Evolutionary conservation across 2,329 filamentous ascomycete species (phyloP).

Genomic region (Aureobasidium pullulans): DNA sequence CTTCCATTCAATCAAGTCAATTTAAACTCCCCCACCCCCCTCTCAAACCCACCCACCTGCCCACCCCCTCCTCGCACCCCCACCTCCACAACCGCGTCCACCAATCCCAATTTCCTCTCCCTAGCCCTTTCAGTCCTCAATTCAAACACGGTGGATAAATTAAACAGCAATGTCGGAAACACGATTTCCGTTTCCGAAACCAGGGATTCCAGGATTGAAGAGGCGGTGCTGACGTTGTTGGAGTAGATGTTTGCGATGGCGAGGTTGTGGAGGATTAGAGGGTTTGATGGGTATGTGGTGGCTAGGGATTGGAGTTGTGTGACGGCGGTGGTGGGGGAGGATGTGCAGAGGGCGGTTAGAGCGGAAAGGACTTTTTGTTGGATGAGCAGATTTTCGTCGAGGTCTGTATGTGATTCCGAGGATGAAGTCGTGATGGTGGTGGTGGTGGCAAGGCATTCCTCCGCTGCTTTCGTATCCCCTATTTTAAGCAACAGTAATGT

Average conservation of each 20-base stretch:
- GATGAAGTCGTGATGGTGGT: too few species aligned
- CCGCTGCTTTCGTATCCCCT: conserved; percentile 56
- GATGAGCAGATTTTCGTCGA: neutral
- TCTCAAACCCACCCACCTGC: conserved; percentile 1
- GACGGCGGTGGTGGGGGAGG: conserved; percentile 53
- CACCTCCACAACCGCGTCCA: conserved; percentile 39
- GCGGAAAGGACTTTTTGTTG: conserved; percentile 45
- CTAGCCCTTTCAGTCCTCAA: conserved; percentile 73
- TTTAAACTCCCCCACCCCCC: neutral
- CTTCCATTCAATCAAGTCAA: neutral
- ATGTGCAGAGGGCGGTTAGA: conserved; percentile 72
- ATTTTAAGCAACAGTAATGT: conserved; percentile 69
- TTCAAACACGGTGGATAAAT: conserved; percentile 85
- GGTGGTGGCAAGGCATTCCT: conserved; percentile 26
- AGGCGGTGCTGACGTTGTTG: conserved; percentile 66
- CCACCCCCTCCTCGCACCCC: neutral
- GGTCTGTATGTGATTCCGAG: neutral
- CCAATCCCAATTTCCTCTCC: conserved; percentile 61
- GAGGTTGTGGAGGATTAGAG: conserved; percentile 72
- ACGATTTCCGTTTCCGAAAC: conserved; percentile 26
- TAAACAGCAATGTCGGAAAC: conserved; percentile 80
- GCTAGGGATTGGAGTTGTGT: conserved; percentile 51
- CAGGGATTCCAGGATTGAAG: conserved; percentile 58
- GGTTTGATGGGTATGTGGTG: conserved; percentile 44
- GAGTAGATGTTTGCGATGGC: conserved; percentile 80